Base-by-base conservation (phyloP, 768 basidiomycete species). In the Boletus subparvulus region DNA sequence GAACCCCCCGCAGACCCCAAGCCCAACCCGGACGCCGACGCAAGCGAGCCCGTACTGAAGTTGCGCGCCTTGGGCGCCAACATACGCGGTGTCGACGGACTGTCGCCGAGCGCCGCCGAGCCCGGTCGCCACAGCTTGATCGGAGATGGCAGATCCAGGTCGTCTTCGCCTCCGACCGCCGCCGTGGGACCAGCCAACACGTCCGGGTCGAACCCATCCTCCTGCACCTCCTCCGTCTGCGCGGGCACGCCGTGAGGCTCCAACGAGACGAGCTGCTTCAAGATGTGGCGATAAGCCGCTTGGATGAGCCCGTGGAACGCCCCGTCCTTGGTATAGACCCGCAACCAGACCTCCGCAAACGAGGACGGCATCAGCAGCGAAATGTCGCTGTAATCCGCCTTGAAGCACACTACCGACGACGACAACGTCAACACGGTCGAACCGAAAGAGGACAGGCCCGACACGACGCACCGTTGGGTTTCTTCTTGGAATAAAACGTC, bases 401-500 rank as follows among this genome's bases (percentile, higher is more conserved):
- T 66, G 52, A 66, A 60, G 48, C 79, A 75, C 26, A 65, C 83
- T 90, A 36, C 19, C 4, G 6, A 3, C 19, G 7, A 43, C 16
- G 21, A 8, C 21, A 21, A 2, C n/a, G 30, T 60, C 47, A 61
- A 36, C 43, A 19, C 39, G 9, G 8, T 9, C 19, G 17, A 26
- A n/a, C 19, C 39, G 10, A 19, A 8, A 11, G 21, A 14, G 32
- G n/a, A 13, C 17, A 50, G 26, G n/a, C 47, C 19, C 21, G 8
- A 10, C 12, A 26, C 17, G 13, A 69, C 78, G 56, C 63, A 91
- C 89, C 62, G 54, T 85, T 70, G 0, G 82, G 82, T 17, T 80
- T 75, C 14, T 76, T 73, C 69, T 92, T 92, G 0, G 84, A 83
- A 63, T 91, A 92, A 65, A 92, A 94, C 65, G 78, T 83, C 51